These are phyloP conservation scores for Gloeophyllum trabeum DNA, from an alignment of 768 basidiomycete species.

Conservation along the genomic window DNA sequence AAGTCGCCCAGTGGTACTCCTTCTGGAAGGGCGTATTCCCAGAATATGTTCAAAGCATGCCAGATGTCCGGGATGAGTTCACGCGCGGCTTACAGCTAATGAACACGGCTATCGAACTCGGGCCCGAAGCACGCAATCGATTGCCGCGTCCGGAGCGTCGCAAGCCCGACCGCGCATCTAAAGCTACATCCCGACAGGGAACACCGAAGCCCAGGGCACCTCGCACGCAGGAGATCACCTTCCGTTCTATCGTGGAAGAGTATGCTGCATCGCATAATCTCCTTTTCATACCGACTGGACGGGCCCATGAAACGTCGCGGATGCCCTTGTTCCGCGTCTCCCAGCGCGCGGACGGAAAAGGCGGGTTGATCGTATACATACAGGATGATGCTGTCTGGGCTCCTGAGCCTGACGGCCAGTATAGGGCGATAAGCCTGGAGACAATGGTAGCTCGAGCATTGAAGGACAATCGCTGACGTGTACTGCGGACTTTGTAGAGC, in stretches of 20 bases:
- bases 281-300: constrained; percentile 81
- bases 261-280: constrained; percentile 77
- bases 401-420: constrained; percentile 44
- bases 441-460: constrained; percentile 71
- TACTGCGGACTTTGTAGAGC: too few species aligned
- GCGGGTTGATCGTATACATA: constrained; percentile 83
- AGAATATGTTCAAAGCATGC: constrained; percentile 51
- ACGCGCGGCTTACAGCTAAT: constrained; percentile 84
- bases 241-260: constrained; percentile 89
- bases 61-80: constrained; percentile 69
- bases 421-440: constrained; percentile 73
- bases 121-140: constrained; percentile 58
- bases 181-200: constrained; percentile 13
- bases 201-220: constrained; percentile 28
- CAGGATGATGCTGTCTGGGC: constrained; percentile 93
- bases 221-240: constrained; percentile 76
- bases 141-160: constrained; percentile 63
- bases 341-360: constrained; percentile 66
- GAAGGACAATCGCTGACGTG: too few species aligned
- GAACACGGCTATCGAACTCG: constrained; percentile 87
- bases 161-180: constrained; percentile 17
- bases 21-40: constrained; percentile 83
- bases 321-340: constrained; percentile 88
- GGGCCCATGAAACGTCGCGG: constrained; percentile 72
- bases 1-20: constrained; percentile 88